Percentiles rank a stretch among this genome's conserved stretches.
Conservation (phyloP, 345 rosid genomes). For the Ceriops zippeliana region DNA sequence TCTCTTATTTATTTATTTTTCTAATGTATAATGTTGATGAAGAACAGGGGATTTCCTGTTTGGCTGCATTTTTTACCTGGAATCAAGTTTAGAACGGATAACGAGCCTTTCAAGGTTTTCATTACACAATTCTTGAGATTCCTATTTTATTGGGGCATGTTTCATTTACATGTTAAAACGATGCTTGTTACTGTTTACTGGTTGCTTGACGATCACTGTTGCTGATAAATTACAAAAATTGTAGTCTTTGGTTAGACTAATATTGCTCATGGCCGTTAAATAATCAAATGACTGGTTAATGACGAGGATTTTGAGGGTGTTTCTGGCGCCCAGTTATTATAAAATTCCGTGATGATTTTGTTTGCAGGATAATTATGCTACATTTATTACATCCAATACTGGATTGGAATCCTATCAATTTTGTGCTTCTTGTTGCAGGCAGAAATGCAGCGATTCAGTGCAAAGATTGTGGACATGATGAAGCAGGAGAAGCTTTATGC, state of each 20-base stretch:
- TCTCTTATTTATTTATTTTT: background rate
- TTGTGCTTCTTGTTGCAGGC: constrained; percentile 35
- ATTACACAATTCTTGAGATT: background rate
- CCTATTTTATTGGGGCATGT: too few species aligned
- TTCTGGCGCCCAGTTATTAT: too few species aligned
- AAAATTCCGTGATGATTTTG: too few species aligned
- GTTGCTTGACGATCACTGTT: background rate
- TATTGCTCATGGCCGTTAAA: too few species aligned
- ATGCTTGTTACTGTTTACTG: background rate
- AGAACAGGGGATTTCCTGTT: constrained; percentile 82
- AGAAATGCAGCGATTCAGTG: constrained; percentile 86
- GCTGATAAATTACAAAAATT: too few species aligned
- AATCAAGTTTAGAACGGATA: constrained; percentile 80
- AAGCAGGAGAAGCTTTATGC: constrained; percentile 88
- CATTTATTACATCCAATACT: too few species aligned
- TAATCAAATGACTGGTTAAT: too few species aligned
- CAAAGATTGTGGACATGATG: constrained; percentile 87
- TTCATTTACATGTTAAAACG: background rate
- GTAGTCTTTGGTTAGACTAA: too few species aligned
- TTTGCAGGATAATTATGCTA: too few species aligned
- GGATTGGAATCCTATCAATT: background rate
- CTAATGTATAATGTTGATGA: background rate
- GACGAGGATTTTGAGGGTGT: too few species aligned
- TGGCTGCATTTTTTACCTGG: constrained; percentile 92
- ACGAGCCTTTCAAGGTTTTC: constrained; percentile 81